Base-by-base conservation (phyloP, 163 green algal genomes). In the Scenedesmus sp. region DNA sequence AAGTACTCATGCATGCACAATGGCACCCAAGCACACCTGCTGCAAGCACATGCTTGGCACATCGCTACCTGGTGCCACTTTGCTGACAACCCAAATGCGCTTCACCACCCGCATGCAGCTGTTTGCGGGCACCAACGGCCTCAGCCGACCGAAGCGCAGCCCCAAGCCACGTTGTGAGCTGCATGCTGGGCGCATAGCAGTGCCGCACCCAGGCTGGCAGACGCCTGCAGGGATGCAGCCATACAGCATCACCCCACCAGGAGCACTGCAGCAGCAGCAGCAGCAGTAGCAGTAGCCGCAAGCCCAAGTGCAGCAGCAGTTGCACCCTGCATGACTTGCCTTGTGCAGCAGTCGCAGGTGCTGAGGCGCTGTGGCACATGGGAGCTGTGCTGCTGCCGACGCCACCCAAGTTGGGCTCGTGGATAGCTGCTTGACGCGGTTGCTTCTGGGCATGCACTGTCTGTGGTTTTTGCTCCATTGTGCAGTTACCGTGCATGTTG, bases 91-190 rank as follows among this genome's bases (percentile, higher is more conserved):
- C n/a, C n/a, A n/a, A n/a, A n/a, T 56, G 16, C 20, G 35, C 42
- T 5, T 85, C n/a, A 68, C 78, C n/a, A 40, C n/a, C 81, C 56
- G 53, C 10, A 1, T 88, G 83, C 83, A 88, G 83, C 68, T 68
- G 37, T 88, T 88, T 88, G 83, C 83, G 26, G 83, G 83, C 18
- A 88, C 83, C 6, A 65, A 81, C 65, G 83, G 83, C 24, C 40
- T 88, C 37, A 81, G 83, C 83, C 76, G 83, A n/a, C 30, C 20
- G 40, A 80, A 49, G 37, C 20, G 5, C 59, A 80, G 56, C 24
- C 49, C 35, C 10, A 61, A 44, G 59, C 56, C 24, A 30, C 24
- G 7, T 7, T 40, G 78, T 42, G 33, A 59, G 24, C 76, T 68
- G 53, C 76, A 16, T 15, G 13, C 30, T 13, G 22, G 49, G 16